Percentiles rank a stretch among this genome's conserved stretches.
Evolutionary conservation across 1,284 basidiomycete genomes (phyloP).

Genomic region (Ustilago esculenta): DNA sequence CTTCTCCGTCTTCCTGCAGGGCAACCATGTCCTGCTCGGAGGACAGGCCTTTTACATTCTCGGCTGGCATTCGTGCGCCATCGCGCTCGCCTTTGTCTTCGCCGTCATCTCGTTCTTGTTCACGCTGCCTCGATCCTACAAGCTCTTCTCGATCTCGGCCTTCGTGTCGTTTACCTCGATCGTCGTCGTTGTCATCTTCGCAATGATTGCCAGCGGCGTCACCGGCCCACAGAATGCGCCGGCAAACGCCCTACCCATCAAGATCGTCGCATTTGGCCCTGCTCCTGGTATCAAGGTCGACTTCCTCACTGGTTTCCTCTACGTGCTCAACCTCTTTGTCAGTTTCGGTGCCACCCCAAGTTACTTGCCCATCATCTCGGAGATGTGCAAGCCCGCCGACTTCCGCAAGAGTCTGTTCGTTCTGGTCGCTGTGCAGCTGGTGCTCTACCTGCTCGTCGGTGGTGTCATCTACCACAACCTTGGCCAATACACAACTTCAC

Average conservation of each 20-base stretch:
- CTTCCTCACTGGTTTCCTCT: constrained; percentile 55
- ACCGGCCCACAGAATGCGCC: constrained; percentile 49
- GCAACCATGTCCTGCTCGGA: constrained; percentile 58
- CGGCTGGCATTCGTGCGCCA: constrained; percentile 54
- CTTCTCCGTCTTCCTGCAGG: constrained; percentile 56
- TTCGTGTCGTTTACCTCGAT: constrained; percentile 60
- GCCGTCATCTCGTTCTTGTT: constrained; percentile 57
- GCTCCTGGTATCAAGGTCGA: constrained; percentile 40
- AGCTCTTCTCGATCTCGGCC: constrained; percentile 52
- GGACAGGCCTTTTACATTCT: constrained; percentile 54
- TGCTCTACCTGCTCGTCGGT: constrained; percentile 61
- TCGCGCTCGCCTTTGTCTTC: constrained; percentile 51
- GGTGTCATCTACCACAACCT: constrained; percentile 58
- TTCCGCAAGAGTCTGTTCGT: constrained; percentile 50
- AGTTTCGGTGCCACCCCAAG: constrained; percentile 53
- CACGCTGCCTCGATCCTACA: constrained; percentile 57
- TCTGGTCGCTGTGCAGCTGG: constrained; percentile 48
- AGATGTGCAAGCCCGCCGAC: constrained; percentile 56
- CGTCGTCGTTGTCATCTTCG: constrained; percentile 53
- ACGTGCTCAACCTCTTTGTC: constrained; percentile 54
- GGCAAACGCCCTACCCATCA: constrained; percentile 35
- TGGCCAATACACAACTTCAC: constrained; percentile 61
- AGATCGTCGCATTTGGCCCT: constrained; percentile 49
- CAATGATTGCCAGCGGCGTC: constrained; percentile 58
- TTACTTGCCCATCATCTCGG: constrained; percentile 59